Conservation (phyloP, 331 rosid genomes). For the Pyracantha coccinea region DNA sequence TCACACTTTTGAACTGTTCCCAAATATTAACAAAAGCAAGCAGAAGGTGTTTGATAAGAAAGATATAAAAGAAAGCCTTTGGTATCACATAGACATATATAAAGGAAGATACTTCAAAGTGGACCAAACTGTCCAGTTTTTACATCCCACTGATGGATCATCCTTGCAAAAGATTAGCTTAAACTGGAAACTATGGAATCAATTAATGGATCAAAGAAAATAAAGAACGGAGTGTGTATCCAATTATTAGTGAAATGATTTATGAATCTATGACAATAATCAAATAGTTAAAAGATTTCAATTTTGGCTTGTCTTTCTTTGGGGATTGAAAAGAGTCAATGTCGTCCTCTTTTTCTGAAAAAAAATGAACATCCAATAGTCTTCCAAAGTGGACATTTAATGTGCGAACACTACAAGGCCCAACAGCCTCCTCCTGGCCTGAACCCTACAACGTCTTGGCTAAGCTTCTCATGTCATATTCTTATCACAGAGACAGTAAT, state of each 20-base stretch:
- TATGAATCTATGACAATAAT: background rate
- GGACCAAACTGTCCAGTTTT: background rate
- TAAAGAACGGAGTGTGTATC: background rate
- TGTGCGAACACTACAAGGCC: background rate
- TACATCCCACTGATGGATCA: background rate
- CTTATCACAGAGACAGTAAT: background rate
- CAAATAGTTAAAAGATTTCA: background rate
- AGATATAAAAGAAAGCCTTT: background rate
- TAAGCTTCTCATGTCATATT: background rate
- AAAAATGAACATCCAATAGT: background rate
- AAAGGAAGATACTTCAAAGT: background rate
- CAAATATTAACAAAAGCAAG: background rate
- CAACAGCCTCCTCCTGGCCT: background rate
- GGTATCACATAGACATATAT: background rate
- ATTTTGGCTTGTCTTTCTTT: background rate
- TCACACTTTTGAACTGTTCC: slow-evolving; percentile 5
- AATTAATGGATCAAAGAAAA: background rate
- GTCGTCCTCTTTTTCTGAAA: background rate
- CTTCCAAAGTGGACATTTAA: background rate
- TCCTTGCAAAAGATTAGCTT: background rate
- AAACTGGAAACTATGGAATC: background rate
- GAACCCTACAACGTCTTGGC: background rate
- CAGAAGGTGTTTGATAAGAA: background rate
- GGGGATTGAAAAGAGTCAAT: background rate
- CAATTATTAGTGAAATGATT: background rate